Conservation (phyloP, 225 moss, liverwort and hornwort species). For the Polytrichum commune region DNA sequence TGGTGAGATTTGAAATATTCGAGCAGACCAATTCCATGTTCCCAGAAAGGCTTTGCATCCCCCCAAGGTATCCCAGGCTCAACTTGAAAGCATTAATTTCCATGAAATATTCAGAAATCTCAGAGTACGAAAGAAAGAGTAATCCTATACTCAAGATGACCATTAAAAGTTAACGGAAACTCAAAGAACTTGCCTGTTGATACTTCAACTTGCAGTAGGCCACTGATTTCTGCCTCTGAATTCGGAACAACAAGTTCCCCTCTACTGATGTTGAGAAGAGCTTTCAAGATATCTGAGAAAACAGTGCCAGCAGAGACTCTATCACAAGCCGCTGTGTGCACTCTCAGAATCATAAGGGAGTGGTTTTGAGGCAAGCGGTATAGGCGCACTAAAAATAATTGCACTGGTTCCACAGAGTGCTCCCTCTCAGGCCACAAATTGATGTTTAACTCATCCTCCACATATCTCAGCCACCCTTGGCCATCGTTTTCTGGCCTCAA, state of each 20-base stretch:
- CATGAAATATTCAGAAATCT: too few species aligned
- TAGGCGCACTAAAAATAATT: constrained; percentile 71
- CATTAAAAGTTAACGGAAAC: neutral
- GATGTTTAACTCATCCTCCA: constrained; percentile 80
- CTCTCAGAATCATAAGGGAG: constrained; percentile 67
- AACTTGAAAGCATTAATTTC: constrained; percentile 16
- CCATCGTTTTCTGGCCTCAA: constrained; percentile 36
- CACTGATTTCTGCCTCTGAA: constrained; percentile 13
- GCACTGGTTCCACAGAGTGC: constrained; percentile 52
- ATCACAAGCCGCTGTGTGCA: constrained; percentile 95
- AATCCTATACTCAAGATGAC: too few species aligned
- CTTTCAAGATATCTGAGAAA: constrained; percentile 58
- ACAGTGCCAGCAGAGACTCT: constrained; percentile 79
- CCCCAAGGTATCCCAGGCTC: constrained; percentile 61
- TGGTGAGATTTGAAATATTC: constrained; percentile 78
- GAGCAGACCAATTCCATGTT: constrained; percentile 77
- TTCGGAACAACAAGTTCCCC: constrained; percentile 19
- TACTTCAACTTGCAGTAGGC: constrained; percentile 22
- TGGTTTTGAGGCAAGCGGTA: constrained; percentile 52
- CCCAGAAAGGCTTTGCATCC: constrained; percentile 63
- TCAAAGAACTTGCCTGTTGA: constrained; percentile 32
- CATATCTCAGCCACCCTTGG: constrained; percentile 56
- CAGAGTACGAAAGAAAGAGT: too few species aligned
- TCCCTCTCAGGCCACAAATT: constrained; percentile 72
- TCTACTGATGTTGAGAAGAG: constrained; percentile 35